Base-by-base conservation (phyloP, 257 asterid genomes). In the Leonotis leonurus region DNA sequence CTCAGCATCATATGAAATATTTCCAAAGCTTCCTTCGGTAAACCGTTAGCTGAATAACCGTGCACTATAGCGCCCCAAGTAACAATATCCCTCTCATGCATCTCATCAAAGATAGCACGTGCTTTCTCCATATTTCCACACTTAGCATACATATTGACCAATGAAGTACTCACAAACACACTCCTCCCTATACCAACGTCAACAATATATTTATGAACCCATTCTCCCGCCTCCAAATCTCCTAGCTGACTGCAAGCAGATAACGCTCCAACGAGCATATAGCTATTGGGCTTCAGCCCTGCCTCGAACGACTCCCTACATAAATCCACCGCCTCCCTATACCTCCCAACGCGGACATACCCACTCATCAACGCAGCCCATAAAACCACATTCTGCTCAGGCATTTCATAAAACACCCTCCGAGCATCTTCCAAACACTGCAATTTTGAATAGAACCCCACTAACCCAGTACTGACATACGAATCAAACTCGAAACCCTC, bases 401-500 rank as follows among this genome's bases (percentile, higher is more conserved):
- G 56, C 45, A 54, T 65, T 18, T 65, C 37, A n/a, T 65, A 63
- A 26, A 65, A 65, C 64, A 65, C 56, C 63, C 64, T 76, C 49
- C 54, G 63, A 3, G 81, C 75, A 72, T 76, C 75, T 1, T 35
- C 67, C 61, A 76, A 26, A n/a, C 60, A 21, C 59, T 56, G 70
- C 71, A 72, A 3, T 45, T 68, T 76, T 5, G 78, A 36, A 27
- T 76, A 76, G 21, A 76, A 63, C 7, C 75, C 78, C 16, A 76
- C 67, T 61, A 76, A 68, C 13, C 75, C 81, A 9, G 75, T 57
- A 14, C 59, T 49, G 62, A 63, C 69, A 44, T 17, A 68, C 21
- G 53, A 69, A 58, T 76, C 72, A 1, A 6, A 18, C 21, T 57
- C 69, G 36, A 35, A 71, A 16, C 81, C 81, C 29, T 41, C 63